Base-by-base conservation (phyloP, 2,329 filamentous ascomycete genomes). In the Macrophomina pseudophaseolina region DNA sequence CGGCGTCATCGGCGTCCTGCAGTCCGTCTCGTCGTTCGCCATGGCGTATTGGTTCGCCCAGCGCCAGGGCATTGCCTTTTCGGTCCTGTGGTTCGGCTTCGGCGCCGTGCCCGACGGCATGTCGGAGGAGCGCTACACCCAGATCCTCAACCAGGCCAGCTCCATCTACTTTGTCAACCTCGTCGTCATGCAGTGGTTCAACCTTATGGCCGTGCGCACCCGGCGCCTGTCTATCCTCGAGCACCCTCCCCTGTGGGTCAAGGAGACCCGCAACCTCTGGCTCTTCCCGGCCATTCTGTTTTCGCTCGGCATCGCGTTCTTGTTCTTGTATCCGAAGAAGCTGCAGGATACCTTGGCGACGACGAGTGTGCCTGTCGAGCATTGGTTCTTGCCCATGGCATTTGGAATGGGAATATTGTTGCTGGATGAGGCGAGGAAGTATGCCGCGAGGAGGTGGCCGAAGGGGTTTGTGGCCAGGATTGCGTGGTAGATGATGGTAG, bases 171-270 rank as follows among this genome's bases (percentile, higher is more conserved):
- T 94, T 72, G 86, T 93, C 70, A 94, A 89, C 67, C 80, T 94
- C 28, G 91, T 94, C 2, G 88, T 94, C 58, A 92, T 94, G 90
- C 90, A 92, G 82, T 89, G 88, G 83, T 93, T 93, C 82, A 92
- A 90, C 74, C 81, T 93, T 4, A 85, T 93, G 73, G 87, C 88
- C 1, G 83, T 91, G 5, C 84, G 90, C 16, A 94, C 83, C 70
- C 70, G 81, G 74, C 73, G 85, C 74, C 67, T 88, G 72, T 80
- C 86, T 65, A 86, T 94, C 69, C 88, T 94, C 75, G 88, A 92
- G 73, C 90, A 93, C 71, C 87, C 89, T 3, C 90, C 91, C 0
- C 69, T 86, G 7, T 88, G 90, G 76, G 90, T 90, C 74, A 85
- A 83, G 71, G 74, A 79, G 11, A 91, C 89, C 0, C 84, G 87